Evolutionary conservation across 371 early-diverging fungal species (phyloP).

Genomic region (Globomyces sp.): DNA sequence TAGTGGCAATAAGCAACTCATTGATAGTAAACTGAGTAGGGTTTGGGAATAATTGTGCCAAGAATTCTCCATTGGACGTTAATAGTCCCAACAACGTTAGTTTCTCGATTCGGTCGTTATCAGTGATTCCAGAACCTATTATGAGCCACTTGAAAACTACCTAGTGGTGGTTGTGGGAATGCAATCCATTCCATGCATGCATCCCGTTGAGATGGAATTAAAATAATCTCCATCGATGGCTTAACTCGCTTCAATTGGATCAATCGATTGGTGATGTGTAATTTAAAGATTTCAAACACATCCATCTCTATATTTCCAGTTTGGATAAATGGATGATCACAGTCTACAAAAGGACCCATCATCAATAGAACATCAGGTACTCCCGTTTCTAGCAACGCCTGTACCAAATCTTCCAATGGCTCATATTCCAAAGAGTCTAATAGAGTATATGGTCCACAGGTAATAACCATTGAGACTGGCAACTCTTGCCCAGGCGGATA

Average conservation of each 20-base stretch:
- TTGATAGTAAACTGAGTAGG: slow-evolving; percentile 80
- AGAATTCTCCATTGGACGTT: slow-evolving; percentile 15
- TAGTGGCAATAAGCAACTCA: slow-evolving; percentile 70
- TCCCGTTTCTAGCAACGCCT: slow-evolving; percentile 41
- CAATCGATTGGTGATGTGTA: slow-evolving; percentile 54
- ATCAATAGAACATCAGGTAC: slow-evolving; percentile 78
- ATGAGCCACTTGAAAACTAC: neutral
- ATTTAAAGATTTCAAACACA: slow-evolving; percentile 62
- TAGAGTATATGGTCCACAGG: slow-evolving; percentile 84
- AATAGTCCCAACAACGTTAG: slow-evolving; percentile 13
- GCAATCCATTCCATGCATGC: slow-evolving; percentile 64
- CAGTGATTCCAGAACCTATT: slow-evolving; percentile 16
- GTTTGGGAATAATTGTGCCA: slow-evolving; percentile 69
- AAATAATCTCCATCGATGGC: slow-evolving; percentile 31
- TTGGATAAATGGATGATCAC: slow-evolving; percentile 61
- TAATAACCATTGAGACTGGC: slow-evolving; percentile 66
- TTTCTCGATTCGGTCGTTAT: slow-evolving; percentile 4
- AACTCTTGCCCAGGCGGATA: neutral
- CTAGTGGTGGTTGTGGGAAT: slow-evolving; percentile 83
- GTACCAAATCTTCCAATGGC: slow-evolving; percentile 70
- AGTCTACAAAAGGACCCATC: slow-evolving; percentile 84
- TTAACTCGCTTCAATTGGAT: slow-evolving; percentile 38
- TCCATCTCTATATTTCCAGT: slow-evolving; percentile 53
- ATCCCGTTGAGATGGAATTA: slow-evolving; percentile 78
- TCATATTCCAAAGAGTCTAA: slow-evolving; percentile 72